phyloP scores from a whole-genome alignment of 129 eudicot species.

The Apium graveolens region DNA sequence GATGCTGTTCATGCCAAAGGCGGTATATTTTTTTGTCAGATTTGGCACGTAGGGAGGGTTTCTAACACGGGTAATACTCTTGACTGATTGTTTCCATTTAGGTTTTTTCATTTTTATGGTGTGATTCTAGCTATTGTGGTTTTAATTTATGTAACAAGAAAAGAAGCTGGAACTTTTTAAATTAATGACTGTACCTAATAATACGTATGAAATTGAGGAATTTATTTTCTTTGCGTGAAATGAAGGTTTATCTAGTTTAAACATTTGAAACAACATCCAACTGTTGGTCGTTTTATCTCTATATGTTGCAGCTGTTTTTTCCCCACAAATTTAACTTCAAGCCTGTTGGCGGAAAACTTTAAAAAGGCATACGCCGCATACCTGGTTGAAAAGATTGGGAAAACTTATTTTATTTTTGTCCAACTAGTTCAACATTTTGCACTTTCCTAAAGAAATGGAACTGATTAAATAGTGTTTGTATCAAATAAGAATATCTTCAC shows the following conservation, averaged over 20 bases:
- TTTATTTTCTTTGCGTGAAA: background rate
- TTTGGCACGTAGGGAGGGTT: constrained; percentile 51
- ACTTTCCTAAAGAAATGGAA: background rate
- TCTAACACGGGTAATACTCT: constrained; percentile 26
- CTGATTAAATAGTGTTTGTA: background rate
- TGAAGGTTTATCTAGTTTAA: background rate
- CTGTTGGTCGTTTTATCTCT: background rate
- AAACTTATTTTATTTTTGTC: background rate
- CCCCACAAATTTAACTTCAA: too few species aligned
- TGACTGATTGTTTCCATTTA: background rate
- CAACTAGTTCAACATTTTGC: background rate
- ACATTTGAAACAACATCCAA: background rate
- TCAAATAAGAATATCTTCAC: background rate
- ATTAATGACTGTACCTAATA: too few species aligned
- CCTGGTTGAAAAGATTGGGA: background rate
- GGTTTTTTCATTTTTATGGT: background rate
- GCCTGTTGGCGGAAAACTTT: background rate
- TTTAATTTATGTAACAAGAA: background rate
- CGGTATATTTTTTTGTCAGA: constrained; percentile 45
- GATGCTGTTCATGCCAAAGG: constrained; percentile 59
- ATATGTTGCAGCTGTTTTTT: too few species aligned
- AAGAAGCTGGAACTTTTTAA: background rate
- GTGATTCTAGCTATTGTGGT: background rate
- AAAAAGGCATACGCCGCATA: too few species aligned
- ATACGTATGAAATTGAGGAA: too few species aligned